Conservation (phyloP, 352 stramenopile species). For the Elongisporangium prolatum region DNA sequence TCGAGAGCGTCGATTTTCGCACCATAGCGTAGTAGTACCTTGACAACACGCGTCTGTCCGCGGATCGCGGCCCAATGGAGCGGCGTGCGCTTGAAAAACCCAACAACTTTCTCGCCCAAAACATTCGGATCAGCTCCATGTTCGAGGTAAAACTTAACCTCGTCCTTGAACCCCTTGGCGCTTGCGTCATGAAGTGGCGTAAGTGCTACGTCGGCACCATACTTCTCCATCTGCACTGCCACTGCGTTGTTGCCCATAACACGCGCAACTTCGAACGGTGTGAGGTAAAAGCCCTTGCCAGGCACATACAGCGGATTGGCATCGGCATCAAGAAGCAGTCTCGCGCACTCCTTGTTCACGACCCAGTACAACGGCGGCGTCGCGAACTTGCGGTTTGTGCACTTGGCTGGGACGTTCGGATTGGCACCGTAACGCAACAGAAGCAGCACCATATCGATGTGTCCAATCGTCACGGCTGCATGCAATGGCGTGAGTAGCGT, state of each 20-base stretch:
- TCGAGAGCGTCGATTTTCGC: slow-evolving; percentile 53
- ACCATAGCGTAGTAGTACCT: slow-evolving; percentile 58
- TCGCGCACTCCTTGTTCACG: slow-evolving; percentile 62
- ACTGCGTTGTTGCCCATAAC: slow-evolving; percentile 60
- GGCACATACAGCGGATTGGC: slow-evolving; percentile 63
- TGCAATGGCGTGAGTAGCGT: slow-evolving; percentile 73
- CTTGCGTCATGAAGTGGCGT: slow-evolving; percentile 70
- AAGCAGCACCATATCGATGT: slow-evolving; percentile 60
- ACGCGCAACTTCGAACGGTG: slow-evolving; percentile 66
- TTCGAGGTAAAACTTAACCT: slow-evolving; percentile 65
- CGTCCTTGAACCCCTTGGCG: slow-evolving; percentile 44
- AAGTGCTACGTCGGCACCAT: slow-evolving; percentile 67
- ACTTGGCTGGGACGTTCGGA: slow-evolving; percentile 41
- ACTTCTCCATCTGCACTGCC: slow-evolving; percentile 71
- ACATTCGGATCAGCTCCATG: slow-evolving; percentile 60
- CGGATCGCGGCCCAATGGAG: slow-evolving; percentile 82
- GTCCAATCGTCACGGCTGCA: slow-evolving; percentile 61
- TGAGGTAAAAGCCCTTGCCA: slow-evolving; percentile 50
- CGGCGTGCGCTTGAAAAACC: slow-evolving; percentile 61
- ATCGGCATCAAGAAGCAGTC: slow-evolving; percentile 59
- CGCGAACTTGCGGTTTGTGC: slow-evolving; percentile 48
- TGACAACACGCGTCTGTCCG: slow-evolving; percentile 48
- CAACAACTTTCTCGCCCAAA: slow-evolving; percentile 64
- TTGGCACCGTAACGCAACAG: slow-evolving; percentile 60
- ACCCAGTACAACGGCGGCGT: slow-evolving; percentile 72